A percentile compares a stretch with the other conserved stretches of the same genome.
phyloP scores from a whole-genome alignment of 768 basidiomycete species.

The Suillus clintonianus region DNA sequence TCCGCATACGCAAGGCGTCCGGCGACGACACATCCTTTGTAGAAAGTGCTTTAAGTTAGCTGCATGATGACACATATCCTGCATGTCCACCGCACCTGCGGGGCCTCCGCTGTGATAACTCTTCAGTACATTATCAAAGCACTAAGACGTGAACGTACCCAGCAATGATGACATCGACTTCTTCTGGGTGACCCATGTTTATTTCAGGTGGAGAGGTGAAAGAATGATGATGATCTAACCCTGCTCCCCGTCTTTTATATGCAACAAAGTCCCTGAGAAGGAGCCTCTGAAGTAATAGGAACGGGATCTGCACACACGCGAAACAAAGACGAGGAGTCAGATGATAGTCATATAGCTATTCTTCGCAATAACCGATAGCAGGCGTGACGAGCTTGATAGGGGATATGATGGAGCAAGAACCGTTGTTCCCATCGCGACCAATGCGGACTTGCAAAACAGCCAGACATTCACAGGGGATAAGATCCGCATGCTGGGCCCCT shows the following conservation, averaged over 20 bases:
- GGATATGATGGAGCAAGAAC: background rate
- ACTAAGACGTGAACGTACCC: conserved; percentile 38
- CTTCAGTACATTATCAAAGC: conserved; percentile 7
- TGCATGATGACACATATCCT: background rate
- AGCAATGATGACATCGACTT: conserved; percentile 71
- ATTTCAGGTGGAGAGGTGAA: conserved; percentile 3
- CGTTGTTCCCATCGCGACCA: background rate
- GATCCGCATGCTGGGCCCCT: background rate
- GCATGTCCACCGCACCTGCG: conserved; percentile 40
- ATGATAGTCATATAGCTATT: conserved; percentile 8
- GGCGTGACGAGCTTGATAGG: background rate
- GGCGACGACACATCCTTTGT: conserved; percentile 61
- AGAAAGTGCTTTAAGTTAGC: conserved; percentile 3
- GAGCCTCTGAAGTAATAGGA: conserved; percentile 7
- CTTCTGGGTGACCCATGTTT: conserved; percentile 56
- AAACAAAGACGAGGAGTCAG: conserved; percentile 11
- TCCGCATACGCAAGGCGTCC: conserved; percentile 72
- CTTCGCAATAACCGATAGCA: background rate
- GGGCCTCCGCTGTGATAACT: conserved; percentile 52
- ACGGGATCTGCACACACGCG: background rate
- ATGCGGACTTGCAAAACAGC: background rate
- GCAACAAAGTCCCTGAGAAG: conserved; percentile 2
- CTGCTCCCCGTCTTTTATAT: conserved; percentile 15
- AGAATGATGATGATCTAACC: background rate
- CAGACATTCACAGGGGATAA: background rate